Base-by-base conservation (phyloP, 1,284 basidiomycete genomes). In the Wallemia mellicola region DNA sequence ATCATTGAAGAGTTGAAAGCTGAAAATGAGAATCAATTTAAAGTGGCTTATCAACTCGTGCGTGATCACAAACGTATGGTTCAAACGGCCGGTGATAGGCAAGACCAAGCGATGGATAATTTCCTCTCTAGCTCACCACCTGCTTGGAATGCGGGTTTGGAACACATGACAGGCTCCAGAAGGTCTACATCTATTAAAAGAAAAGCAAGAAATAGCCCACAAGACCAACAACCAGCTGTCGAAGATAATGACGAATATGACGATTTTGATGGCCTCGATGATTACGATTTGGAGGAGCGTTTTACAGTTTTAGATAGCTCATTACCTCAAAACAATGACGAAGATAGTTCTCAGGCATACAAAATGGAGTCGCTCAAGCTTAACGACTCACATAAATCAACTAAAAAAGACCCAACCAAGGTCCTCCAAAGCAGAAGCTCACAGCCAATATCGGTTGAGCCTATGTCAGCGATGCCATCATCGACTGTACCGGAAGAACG, bases 31-130 rank as follows among this genome's bases (percentile, higher is more conserved):
- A 94, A 95, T 67, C 84, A 88, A 61, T 82, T 96, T 68, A 92
- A 95, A 71, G 89, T 98, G 19, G 91, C 92, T 0, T 98, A 96
- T 69, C 81, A 92, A 77, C 75, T 96, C 1, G 75, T 94, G 60
- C 75, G 88, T 59, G 92, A 96, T 68, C 89, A 92, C 71, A 77
- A 81, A 65, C 74, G 88, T 54, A 77, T 85, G 62, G 79, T 88
- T n/a, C 79, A 82, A 68, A 84, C 55, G 68, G 60, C 60, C 58
- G 65, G 64, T 22, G 69, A 68, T 59, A 61, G 62, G 22, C 69
- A 71, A 58, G 65, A 67, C 22, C 66, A 67, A 11, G 72, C 70
- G 19, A 72, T 75, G 71, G 70, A 73, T 60, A 71, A 70, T 33
- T 74, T 74, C 64, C 65, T 75, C 59, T 71, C 73, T 1, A 70